phyloP scores from a whole-genome alignment of 1,284 basidiomycete species.

The Gomphus bonarii region DNA sequence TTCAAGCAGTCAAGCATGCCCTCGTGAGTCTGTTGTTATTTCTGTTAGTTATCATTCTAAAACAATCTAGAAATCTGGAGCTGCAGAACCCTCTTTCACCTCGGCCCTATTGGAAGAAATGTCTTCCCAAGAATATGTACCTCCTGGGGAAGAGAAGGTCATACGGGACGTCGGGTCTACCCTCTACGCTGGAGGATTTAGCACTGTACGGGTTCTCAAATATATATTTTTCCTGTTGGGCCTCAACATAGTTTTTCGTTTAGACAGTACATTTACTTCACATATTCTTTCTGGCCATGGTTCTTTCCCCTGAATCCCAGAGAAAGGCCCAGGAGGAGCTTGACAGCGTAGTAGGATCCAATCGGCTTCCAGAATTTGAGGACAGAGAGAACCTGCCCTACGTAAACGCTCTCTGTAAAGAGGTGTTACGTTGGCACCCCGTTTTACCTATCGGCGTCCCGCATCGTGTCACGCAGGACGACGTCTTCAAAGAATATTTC shows the following conservation, averaged over 20 bases:
- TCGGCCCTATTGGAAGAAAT: neutral
- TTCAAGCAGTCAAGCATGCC: neutral
- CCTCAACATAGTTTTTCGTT: neutral
- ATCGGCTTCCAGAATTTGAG: slow-evolving; percentile 12
- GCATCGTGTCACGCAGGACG: neutral
- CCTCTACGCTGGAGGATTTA: neutral
- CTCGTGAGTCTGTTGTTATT: neutral
- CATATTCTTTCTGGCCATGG: slow-evolving; percentile 5
- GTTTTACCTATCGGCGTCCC: slow-evolving; percentile 6
- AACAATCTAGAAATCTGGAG: neutral
- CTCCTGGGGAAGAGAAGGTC: neutral
- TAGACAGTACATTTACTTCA: neutral
- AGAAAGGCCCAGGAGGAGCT: neutral
- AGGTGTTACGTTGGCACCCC: slow-evolving; percentile 14
- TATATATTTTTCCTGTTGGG: neutral
- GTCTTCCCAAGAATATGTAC: neutral
- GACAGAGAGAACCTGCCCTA: slow-evolving; percentile 15
- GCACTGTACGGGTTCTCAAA: neutral
- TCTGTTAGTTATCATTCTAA: neutral
- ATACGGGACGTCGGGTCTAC: neutral
- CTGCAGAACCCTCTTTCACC: neutral
- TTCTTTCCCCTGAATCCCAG: neutral
- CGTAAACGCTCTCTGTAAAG: slow-evolving; percentile 13
- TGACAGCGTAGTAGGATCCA: neutral
- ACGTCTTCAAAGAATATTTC: neutral